Percentiles rank a stretch among this genome's conserved stretches.
phyloP scores from a whole-genome alignment of 2,329 filamentous ascomycete species.

The Fusarium armeniacum region DNA sequence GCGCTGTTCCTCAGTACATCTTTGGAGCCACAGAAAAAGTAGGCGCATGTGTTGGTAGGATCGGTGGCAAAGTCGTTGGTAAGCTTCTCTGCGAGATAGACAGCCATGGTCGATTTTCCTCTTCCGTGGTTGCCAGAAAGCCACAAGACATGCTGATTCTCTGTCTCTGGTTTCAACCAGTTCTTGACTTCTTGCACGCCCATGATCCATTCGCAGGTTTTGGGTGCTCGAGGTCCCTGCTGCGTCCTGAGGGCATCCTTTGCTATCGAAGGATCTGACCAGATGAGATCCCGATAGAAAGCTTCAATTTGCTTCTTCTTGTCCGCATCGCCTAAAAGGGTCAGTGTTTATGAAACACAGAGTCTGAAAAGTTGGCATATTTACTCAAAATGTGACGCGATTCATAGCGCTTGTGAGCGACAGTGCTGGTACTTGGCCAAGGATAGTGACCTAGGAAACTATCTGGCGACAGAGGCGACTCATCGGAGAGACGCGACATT shows the following conservation, averaged over 20 bases:
- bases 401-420: slow-evolving; percentile 29
- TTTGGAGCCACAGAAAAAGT: slow-evolving; percentile 32
- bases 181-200: slow-evolving; percentile 13
- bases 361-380: not conserved
- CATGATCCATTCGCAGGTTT: slow-evolving; percentile 38
- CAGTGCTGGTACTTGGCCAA: slow-evolving; percentile 35
- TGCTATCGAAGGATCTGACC: slow-evolving; percentile 25
- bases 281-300: slow-evolving; percentile 32
- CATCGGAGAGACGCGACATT: slow-evolving; percentile 31
- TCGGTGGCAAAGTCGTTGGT: slow-evolving; percentile 25
- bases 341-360: slow-evolving; percentile 2
- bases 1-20: slow-evolving; percentile 29
- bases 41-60: slow-evolving; percentile 25
- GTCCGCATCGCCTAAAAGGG: slow-evolving; percentile 15
- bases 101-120: slow-evolving; percentile 29
- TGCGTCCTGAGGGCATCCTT: slow-evolving; percentile 33
- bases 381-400: slow-evolving; percentile 25
- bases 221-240: slow-evolving; percentile 23
- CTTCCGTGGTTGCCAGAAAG: slow-evolving; percentile 25
- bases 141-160: slow-evolving; percentile 18
- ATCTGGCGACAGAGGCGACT: slow-evolving; percentile 29
- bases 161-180: slow-evolving; percentile 22
- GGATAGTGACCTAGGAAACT: slow-evolving; percentile 38
- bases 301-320: slow-evolving; percentile 28
- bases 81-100: slow-evolving; percentile 30